Evolutionary conservation across 768 basidiomycete genomes (phyloP).

Genomic region (Lactifluus pinguis): DNA sequence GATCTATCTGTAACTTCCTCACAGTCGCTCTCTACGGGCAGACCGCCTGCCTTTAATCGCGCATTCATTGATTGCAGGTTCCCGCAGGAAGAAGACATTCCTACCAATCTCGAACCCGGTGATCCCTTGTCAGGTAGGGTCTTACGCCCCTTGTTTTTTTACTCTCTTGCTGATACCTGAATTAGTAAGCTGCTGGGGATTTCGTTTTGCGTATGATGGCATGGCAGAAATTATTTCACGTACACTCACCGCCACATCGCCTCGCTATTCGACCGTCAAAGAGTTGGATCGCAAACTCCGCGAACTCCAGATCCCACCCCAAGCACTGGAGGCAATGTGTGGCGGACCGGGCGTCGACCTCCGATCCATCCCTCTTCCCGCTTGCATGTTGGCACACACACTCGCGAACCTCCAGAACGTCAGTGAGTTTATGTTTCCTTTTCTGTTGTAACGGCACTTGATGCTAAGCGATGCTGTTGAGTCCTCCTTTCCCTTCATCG

Average conservation of each 20-base stretch:
- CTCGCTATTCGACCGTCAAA: conserved; percentile 42
- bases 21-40: conserved; percentile 60
- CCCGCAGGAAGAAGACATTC: conserved; percentile 34
- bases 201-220: conserved; percentile 55
- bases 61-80: conserved; percentile 60
- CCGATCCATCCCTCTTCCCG: conserved; percentile 20
- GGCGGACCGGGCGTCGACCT: conserved; percentile 24
- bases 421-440: conserved; percentile 26
- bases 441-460: conserved; percentile 31
- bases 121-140: conserved; percentile 17
- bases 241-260: conserved; percentile 55
- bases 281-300: conserved; percentile 49
- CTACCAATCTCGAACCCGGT: conserved; percentile 22
- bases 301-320: conserved; percentile 48
- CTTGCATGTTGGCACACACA: conserved; percentile 33
- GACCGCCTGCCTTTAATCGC: conserved; percentile 59
- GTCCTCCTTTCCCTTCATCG: conserved; percentile 50
- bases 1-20: not conserved
- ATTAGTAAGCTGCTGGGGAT: conserved; percentile 54
- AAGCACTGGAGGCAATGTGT: conserved; percentile 31
- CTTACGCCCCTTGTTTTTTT: not conserved
- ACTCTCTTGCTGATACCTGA: not conserved
- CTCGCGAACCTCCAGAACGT: conserved; percentile 31
- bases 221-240: conserved; percentile 54
- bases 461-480: conserved; percentile 18